Base-by-base conservation (phyloP, 495 filamentous ascomycete species). In the Penicillium manginii region DNA sequence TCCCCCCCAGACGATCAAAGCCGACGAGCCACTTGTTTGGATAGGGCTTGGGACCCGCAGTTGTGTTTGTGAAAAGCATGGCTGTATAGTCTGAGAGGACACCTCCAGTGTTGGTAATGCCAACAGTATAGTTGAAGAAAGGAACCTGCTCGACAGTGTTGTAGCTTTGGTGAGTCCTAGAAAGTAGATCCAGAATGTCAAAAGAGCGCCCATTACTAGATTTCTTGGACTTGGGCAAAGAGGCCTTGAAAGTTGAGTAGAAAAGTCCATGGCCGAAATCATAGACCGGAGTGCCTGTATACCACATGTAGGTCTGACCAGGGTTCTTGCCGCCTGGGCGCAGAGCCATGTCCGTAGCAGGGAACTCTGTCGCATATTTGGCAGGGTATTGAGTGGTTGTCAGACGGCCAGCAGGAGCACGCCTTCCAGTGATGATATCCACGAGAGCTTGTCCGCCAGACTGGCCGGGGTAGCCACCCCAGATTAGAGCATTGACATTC, bases 11-110 rank as follows among this genome's bases (percentile, higher is more conserved):
- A 15, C 88, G 77, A 14, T 78, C 74, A 55, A 87, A 91, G 0
- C 82, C 78, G 4, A 84, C 84, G 0, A 90, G 76, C 65, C 80
- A 80, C 68, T 90, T 90, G 57, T 83, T 82, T 7, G 88, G 86
- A 52, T 83, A 75, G 4, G 87, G 88, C 50, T 64, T 59, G 0
- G 86, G 87, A 0, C 88, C 88, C 2, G 76, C 73, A 4, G 76
- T 76, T 2, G 80, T 83, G 19, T 81, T 73, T 15, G 81, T 59
- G 66, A 87, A 91, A 0, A 70, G 72, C 47, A 91, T 75, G 7
- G 77, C 81, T 0, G 85, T 82, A 57, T 84, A 91, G 64, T 87
- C 85, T 0, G 86, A 88, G 2, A 69, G 58, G 1, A 64, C 63
- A 1, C 71, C 64, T 4, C 87, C 87, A 0, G 81, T 82, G 68